Base-by-base conservation (phyloP, 345 rosid species). In the Gynandropsis gynandra region DNA sequence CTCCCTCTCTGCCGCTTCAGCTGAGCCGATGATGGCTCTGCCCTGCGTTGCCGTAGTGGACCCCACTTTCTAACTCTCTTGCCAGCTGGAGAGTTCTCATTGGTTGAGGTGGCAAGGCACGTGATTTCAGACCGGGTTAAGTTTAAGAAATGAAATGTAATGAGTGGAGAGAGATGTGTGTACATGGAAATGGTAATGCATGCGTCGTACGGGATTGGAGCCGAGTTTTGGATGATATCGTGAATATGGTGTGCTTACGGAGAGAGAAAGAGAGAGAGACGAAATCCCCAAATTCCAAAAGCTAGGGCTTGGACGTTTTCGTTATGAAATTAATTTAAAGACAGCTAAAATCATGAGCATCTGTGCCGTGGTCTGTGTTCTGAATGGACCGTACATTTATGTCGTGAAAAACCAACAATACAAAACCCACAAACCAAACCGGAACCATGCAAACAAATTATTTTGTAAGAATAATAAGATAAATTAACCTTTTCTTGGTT, bases 151-250 rank as follows among this genome's bases (percentile, higher is more conserved):
- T 36, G 50, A 34, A 49, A 63, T 39, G 53, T 63, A 65, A 65
- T 65, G 59, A 57, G 65, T 68, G 62, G 40, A 48, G 66, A 38
- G 48, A 61, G 63, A 13, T 44, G 40, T 24, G 43, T 49, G 72
- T 76, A 80, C 76, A 64, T 74, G 57, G 56, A 67, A 74, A 74
- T 63, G 57, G 77, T 16, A 66, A 60, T 52, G 70, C 80, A 80
- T 74, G 82, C 87, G 19, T 4, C 62, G 78, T 64, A 56, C 77
- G 62, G 31, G 49, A 27, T 65, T 38, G 43, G 61, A 58, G 66
- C 66, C 37, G 65, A 58, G 48, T 56, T 63, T 69, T 63, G 68
- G 74, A 61, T 45, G 16, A 59, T 66, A 47, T 65, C 45, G 58
- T 34, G 54, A 18, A 18, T 61, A 64, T 61, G 41, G 50, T 29